Base-by-base conservation (phyloP, 768 basidiomycete species). In the Flagelloscypha sp. region DNA sequence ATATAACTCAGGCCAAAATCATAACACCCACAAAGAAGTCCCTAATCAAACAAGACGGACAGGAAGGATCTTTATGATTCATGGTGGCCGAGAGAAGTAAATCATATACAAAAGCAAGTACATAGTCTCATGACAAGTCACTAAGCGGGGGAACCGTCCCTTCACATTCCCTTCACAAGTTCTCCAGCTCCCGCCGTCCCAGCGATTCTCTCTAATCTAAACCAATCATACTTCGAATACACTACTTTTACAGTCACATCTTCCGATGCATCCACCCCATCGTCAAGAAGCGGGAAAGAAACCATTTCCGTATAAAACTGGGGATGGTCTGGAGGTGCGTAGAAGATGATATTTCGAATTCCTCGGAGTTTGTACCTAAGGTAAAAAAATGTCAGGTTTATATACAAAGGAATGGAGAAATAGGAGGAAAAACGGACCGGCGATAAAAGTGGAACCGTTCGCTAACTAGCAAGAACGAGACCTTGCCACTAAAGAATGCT, bases 371-470 rank as follows among this genome's bases (percentile, higher is more conserved):
- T 89, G 64, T 98, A 98, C 38, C 90, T 88, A 49, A 13, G 45
- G 13, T 18, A 2, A 17, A 13, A 4, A 12, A 37, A 23, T 34
- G 19, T 16, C 13, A 33, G 16, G 13, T 35, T 13, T 27, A 28
- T 36, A 19, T 6, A 17, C 10, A 24, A 27, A 12, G 27, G 24
- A n/a, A 27, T 5, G 37, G 18, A 15, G 19, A 13, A 43, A 28
- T 4, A 25, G 6, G 35, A 19, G 11, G 15, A 24, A 24, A 7
- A 29, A 17, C 65, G 28, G 28, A 80, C 83, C 90, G 68, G 44
- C 87, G 76, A 69, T 89, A 97, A 57, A 98, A 99, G 58, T 99
- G 93, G 68, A 97, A 98, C n/a, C 95, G 78, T 54, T 99, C 95
- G 48, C 86, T 94, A 51, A 97, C 67, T 43, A 98, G 68, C 20